Evolutionary conservation across 306 rosid genomes (phyloP).

Genomic region (Casuarina equisetifolia): DNA sequence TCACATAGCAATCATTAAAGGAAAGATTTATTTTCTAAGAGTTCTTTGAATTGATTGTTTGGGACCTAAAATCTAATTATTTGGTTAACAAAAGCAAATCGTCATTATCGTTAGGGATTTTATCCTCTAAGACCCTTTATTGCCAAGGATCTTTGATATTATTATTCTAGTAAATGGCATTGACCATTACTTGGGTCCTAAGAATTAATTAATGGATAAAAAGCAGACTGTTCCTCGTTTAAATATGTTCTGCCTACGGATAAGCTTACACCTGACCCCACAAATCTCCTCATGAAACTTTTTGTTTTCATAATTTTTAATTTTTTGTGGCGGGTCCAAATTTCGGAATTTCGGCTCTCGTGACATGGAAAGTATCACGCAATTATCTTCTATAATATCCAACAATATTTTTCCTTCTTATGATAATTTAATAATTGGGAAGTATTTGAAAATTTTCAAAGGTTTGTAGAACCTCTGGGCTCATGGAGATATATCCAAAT

Average conservation of each 20-base stretch:
- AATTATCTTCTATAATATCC: background rate
- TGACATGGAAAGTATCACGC: background rate
- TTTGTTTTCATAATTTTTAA: background rate
- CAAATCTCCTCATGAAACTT: background rate
- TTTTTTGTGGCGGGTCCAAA: background rate
- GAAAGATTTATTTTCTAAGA: too few relatives aligned
- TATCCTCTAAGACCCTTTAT: conserved; percentile 23
- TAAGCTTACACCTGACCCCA: conserved; percentile 34
- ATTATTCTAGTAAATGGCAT: conserved; percentile 16
- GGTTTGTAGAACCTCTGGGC: too few relatives aligned
- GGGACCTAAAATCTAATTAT: conserved; percentile 4
- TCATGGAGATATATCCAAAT: too few relatives aligned
- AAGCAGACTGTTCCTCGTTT: background rate
- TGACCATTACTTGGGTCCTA: conserved; percentile 28
- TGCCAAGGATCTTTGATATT: background rate
- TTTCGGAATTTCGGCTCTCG: background rate
- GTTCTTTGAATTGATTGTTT: background rate
- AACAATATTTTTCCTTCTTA: too few relatives aligned
- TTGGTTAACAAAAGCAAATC: conserved; percentile 10
- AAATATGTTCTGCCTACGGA: conserved; percentile 21
- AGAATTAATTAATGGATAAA: conserved; percentile 1
- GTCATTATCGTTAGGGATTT: background rate
- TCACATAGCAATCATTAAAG: too few relatives aligned
- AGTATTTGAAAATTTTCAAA: too few relatives aligned
- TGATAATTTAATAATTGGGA: background rate